phyloP scores from a whole-genome alignment of 345 rosid species.

The Citrus sp. region DNA sequence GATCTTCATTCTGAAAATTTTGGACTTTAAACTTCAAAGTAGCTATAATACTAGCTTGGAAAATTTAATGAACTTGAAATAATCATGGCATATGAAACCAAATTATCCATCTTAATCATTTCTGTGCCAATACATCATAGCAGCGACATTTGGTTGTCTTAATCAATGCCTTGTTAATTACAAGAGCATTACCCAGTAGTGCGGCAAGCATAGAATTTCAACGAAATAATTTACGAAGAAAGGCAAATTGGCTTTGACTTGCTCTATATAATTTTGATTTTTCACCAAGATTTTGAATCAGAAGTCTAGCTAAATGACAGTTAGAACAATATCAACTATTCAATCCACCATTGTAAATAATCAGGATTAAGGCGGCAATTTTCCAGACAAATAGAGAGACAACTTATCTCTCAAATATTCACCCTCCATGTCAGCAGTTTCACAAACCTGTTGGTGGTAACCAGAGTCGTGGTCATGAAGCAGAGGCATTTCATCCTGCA shows the following conservation, averaged over 20 bases:
- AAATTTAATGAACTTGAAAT: background rate
- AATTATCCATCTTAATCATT: background rate
- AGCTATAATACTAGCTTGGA: background rate
- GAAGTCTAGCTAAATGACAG: constrained; percentile 3
- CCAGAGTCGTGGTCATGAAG: constrained; percentile 40
- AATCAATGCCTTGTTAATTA: background rate
- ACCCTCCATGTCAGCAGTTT: constrained; percentile 33
- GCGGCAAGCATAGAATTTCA: background rate
- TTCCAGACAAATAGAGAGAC: constrained; percentile 34
- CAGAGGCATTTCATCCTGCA: constrained; percentile 22
- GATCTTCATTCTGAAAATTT: background rate
- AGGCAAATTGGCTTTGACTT: background rate
- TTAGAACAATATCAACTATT: background rate
- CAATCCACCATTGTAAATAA: constrained; percentile 1
- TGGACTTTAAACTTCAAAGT: background rate
- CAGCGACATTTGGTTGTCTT: background rate
- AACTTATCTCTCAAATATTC: constrained; percentile 44
- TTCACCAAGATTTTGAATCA: background rate
- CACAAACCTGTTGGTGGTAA: constrained; percentile 43
- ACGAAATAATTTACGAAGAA: background rate
- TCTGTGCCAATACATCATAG: background rate
- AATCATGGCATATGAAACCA: background rate
- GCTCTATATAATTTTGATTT: background rate
- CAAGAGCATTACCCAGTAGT: background rate
- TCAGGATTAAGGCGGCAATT: constrained; percentile 21